Evolutionary conservation across 176 grass and related monocot species (phyloP).

Genomic region (Musa troglodytarum): DNA sequence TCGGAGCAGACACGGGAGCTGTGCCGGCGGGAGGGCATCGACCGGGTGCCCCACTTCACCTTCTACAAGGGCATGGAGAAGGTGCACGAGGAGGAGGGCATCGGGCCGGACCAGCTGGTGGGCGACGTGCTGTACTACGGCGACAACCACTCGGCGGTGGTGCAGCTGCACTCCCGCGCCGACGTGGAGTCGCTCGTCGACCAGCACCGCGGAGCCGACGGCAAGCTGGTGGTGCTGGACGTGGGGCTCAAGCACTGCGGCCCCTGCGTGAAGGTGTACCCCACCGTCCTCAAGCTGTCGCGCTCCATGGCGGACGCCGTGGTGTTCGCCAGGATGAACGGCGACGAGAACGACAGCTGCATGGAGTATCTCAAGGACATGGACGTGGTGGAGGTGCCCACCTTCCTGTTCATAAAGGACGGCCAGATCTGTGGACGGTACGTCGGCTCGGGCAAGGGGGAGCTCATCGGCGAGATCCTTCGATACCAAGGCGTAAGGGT

Average conservation of each 20-base stretch:
- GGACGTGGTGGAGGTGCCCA: slow-evolving; percentile 83
- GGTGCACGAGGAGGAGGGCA: slow-evolving; percentile 85
- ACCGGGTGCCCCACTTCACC: slow-evolving; percentile 65
- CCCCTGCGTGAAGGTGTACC: slow-evolving; percentile 95
- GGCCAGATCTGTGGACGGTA: slow-evolving; percentile 61
- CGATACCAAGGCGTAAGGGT: slow-evolving; percentile 74
- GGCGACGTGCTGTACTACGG: slow-evolving; percentile 94
- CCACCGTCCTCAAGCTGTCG: slow-evolving; percentile 77
- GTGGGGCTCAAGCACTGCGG: slow-evolving; percentile 93
- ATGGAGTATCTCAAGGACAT: slow-evolving; percentile 80
- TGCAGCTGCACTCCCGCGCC: slow-evolving; percentile 54
- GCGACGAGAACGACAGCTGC: slow-evolving; percentile 94
- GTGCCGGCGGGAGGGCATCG: slow-evolving; percentile 55
- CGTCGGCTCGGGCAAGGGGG: slow-evolving; percentile 82
- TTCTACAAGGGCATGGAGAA: slow-evolving; percentile 88
- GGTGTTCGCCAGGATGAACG: slow-evolving; percentile 91
- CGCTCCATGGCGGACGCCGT: slow-evolving; percentile 54
- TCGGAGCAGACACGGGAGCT: slow-evolving; percentile 60
- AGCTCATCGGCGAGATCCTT: slow-evolving; percentile 95
- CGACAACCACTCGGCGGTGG: slow-evolving; percentile 63
- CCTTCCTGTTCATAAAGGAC: slow-evolving; percentile 88
- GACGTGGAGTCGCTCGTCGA: slow-evolving; percentile 69
- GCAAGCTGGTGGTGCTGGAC: slow-evolving; percentile 85
- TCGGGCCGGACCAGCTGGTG: slow-evolving; percentile 61
- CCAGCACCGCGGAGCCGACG: slow-evolving; percentile 35